phyloP scores from a whole-genome alignment of 2,329 filamentous ascomycete species.

The Colletotrichum navitas region DNA sequence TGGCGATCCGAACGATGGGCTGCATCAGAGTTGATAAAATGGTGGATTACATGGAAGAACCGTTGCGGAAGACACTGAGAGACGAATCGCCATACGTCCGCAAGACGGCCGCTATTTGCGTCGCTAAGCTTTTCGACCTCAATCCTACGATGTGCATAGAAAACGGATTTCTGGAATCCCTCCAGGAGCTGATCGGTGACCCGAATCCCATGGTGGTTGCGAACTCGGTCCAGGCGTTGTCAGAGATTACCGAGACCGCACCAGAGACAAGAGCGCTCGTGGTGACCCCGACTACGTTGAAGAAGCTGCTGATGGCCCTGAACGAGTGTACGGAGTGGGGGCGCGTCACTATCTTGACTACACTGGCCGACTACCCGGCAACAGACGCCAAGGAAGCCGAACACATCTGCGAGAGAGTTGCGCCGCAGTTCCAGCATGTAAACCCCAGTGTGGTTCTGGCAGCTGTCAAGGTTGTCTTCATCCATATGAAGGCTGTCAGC shows the following conservation, averaged over 20 bases:
- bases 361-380: conserved; percentile 88
- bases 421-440: conserved; percentile 97
- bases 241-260: conserved; percentile 90
- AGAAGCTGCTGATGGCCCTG: conserved; percentile 95
- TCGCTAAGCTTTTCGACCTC: conserved; percentile 96
- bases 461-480: conserved; percentile 97
- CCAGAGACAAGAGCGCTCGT: conserved; percentile 90
- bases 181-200: conserved; percentile 97
- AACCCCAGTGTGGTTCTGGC: conserved; percentile 97
- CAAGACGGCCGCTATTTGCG: conserved; percentile 97
- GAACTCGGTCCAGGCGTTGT: conserved; percentile 93
- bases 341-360: conserved; percentile 90
- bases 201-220: conserved; percentile 99
- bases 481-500: conserved; percentile 90
- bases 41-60: conserved; percentile 99
- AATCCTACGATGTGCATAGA: conserved; percentile 94
- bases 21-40: conserved; percentile 99
- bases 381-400: conserved; percentile 95
- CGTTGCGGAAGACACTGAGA: conserved; percentile 91
- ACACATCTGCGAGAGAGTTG: conserved; percentile 96
- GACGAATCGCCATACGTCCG: conserved; percentile 99
- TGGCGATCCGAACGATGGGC: conserved; percentile 98
- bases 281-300: conserved; percentile 84
- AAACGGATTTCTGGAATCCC: conserved; percentile 92
- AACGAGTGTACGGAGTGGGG: conserved; percentile 99